Conservation (phyloP, 139 green algal genomes). For the Coelastrella sp. region DNA sequence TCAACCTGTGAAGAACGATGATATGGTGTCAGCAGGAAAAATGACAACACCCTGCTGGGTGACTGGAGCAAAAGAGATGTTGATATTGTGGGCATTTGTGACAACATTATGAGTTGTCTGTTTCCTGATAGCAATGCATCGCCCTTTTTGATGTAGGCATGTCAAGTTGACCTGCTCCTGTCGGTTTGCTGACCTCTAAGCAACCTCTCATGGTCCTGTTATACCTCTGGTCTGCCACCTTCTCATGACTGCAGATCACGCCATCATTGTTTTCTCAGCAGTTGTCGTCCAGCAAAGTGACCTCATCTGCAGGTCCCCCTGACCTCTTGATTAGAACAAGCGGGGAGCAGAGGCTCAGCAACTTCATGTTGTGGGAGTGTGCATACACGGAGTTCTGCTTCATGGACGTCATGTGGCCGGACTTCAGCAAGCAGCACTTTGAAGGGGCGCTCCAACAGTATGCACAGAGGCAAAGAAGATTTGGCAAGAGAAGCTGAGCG, state of each 20-base stretch:
- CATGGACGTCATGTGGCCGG: slow-evolving; percentile 71
- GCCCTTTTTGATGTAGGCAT: too few relatives aligned
- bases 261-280: slow-evolving; percentile 46
- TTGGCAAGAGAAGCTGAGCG: slow-evolving; percentile 49
- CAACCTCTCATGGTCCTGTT: not conserved
- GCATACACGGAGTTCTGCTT: slow-evolving; percentile 89
- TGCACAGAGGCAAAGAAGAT: slow-evolving; percentile 63
- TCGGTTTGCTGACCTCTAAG: not conserved
- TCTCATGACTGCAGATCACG: slow-evolving; percentile 50
- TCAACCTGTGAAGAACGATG: not conserved
- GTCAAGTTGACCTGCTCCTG: not conserved
- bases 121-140: too few relatives aligned
- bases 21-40: not conserved
- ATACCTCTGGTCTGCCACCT: not conserved
- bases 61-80: not conserved
- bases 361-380: slow-evolving; percentile 88
- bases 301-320: slow-evolving; percentile 51
- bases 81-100: too few relatives aligned
- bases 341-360: slow-evolving; percentile 83
- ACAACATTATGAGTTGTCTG: too few relatives aligned
- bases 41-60: not conserved
- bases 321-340: slow-evolving; percentile 87
- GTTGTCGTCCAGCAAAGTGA: slow-evolving; percentile 40
- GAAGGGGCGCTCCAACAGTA: slow-evolving; percentile 59
- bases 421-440: slow-evolving; percentile 72